Base-by-base conservation (phyloP, 805 yeast genomes). In the Suhomyces faveliae region DNA sequence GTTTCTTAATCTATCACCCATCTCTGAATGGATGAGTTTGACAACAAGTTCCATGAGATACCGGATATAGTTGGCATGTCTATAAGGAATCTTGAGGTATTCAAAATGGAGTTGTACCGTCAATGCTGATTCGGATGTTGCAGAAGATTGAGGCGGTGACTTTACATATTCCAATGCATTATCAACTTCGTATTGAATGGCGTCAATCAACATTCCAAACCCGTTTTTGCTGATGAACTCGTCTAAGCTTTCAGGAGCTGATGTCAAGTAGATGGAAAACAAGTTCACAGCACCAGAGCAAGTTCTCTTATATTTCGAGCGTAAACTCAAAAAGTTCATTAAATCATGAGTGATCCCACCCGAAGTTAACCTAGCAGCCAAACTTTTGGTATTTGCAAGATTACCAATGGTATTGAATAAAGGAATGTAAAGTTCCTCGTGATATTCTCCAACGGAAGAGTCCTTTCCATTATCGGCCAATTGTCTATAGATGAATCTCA, bases 1-100 rank as follows among this genome's bases (percentile, higher is more conserved):
- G 52, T 89, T 89, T 62, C 96, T 79, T 58, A 89, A 79, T 49
- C 94, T 75, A 60, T 90, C 97, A 37, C 95, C 94, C 4, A 85
- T 79, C 45, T 88, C 89, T n/a, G 83, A 76, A 47, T 80, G 80
- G 37, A 91, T 73, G 40, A 90, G 64, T 52, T 82, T 78, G 19
- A 80, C 65, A 0, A 85, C 82, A 21, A 90, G 74, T 51, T 82
- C 86, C 55, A 89, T 65, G 43, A 87, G 62, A 35, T 83, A 76
- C 17, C 64, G 48, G 20, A 71, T 56, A 51, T 61, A 67, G 35
- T 80, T 76, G 7, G 83, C 79, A 57, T 86, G 89, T 50, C 83
- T 71, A 53, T 78, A 81, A 5, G 83, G 71, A 13, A 84, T 80
- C 2, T 71, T 60, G 55, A 80, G 83, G 17, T 37, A 12, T 12